Conservation (phyloP, 495 filamentous ascomycete species). For the Podospora australis region DNA sequence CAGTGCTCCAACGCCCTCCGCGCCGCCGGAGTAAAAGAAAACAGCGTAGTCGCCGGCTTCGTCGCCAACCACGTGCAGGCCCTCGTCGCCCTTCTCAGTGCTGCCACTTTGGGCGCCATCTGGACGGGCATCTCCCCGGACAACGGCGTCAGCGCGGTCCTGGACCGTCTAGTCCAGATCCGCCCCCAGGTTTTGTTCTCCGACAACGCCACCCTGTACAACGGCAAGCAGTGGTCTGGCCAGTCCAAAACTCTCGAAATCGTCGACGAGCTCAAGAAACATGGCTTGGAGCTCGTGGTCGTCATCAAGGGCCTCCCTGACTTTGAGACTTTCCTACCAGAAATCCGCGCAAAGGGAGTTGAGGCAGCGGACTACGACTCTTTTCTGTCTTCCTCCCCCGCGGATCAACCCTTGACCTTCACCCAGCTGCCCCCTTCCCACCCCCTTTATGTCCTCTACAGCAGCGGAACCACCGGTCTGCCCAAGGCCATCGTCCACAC, state of each 20-base stretch:
- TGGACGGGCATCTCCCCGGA: constrained; percentile 89
- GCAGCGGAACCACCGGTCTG: constrained; percentile 79
- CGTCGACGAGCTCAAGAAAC: constrained; percentile 51
- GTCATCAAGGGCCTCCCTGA: constrained; percentile 58
- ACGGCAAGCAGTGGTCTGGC: constrained; percentile 72
- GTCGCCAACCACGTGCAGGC: constrained; percentile 82
- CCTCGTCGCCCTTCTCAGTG: constrained; percentile 78
- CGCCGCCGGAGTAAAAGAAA: constrained; percentile 57
- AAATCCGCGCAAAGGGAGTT: constrained; percentile 41
- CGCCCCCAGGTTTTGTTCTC: constrained; percentile 73
- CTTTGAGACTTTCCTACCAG: constrained; percentile 42
- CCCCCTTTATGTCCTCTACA: constrained; percentile 85
- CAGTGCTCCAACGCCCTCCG: constrained; percentile 64
- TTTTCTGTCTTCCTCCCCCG: constrained; percentile 29
- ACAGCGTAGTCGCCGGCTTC: constrained; percentile 72
- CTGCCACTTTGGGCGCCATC: constrained; percentile 73
- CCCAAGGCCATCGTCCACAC: constrained; percentile 93
- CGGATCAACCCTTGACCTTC: constrained; percentile 53
- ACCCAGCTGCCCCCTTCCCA: constrained; percentile 71
- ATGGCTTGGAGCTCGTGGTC: constrained; percentile 57
- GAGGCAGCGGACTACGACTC: constrained; percentile 38
- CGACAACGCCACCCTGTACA: constrained; percentile 82
- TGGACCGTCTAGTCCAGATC: constrained; percentile 79
- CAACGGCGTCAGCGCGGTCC: constrained; percentile 62
- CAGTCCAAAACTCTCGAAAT: constrained; percentile 68